Base-by-base conservation (phyloP, 805 yeast genomes). In the Ogataea methylovora region DNA sequence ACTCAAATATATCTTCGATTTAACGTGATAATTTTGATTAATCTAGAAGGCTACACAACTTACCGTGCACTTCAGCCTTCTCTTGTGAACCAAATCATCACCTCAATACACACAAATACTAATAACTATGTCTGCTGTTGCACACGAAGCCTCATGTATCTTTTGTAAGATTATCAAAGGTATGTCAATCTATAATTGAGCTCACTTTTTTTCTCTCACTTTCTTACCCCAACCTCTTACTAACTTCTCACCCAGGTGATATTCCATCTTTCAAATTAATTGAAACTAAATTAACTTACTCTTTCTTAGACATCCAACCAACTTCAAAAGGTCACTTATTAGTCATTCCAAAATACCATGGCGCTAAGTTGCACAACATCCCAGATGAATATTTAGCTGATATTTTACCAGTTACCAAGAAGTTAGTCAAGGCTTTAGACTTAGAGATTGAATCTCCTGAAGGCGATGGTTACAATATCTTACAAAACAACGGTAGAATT, bases 241-340 rank as follows among this genome's bases (percentile, higher is more conserved):
- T n/a, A n/a, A n/a, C n/a, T n/a, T n/a, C 8, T 16, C 5, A 8
- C 15, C n/a, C 27, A 76, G 94, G 96, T 36, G 97, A 92, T 49
- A 92, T 90, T 52, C 98, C 98, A 23, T 84, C 94, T 2, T 76
- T 85, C 67, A 92, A 90, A 58, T 63, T 90, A 42, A 70, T 83
- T 50, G 98, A 90, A 60, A 85, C 97, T n/a, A 69, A 80, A 39
- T 69, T 72, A 48, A 61, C 85, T 3, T 84, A 70, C 52, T 85
- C 97, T 0, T 92, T 90, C 58, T 67, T 92, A 49, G 98, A 90
- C 52, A 88, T 90, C 52, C 92, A 86, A 48, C 97, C 98, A 42
- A 84, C 90, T 13, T 67, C 95, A 8, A 73, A 76, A 49, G 96
- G 95, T 19, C 98, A 90, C 56, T 75, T 90, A 22, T 65, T 90